These are phyloP conservation scores for Spergularia azorica DNA, from an alignment of 179 eudicot species.

Conservation along the genomic window DNA sequence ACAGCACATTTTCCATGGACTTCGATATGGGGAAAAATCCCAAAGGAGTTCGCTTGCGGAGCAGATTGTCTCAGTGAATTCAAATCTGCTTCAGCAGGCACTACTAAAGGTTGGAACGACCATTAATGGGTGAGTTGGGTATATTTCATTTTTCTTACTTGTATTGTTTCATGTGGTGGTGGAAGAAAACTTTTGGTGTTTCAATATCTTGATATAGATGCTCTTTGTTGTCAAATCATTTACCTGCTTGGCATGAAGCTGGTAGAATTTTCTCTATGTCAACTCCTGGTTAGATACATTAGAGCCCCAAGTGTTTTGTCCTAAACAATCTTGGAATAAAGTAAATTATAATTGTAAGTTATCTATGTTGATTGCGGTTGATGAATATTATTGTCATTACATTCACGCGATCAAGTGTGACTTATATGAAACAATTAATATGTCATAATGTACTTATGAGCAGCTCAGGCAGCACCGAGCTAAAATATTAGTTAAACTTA, in stretches of 20 bases:
- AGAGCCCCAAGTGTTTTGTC: too few relatives aligned
- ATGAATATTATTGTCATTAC: too few relatives aligned
- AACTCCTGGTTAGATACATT: too few relatives aligned
- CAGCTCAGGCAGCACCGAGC: too few relatives aligned
- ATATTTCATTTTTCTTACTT: conserved; percentile 11
- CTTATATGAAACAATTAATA: too few relatives aligned
- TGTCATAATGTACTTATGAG: too few relatives aligned
- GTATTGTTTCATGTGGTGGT: background rate
- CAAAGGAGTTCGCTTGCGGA: conserved; percentile 61
- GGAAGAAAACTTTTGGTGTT: background rate
- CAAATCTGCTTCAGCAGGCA: conserved; percentile 73
- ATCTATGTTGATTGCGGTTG: too few relatives aligned
- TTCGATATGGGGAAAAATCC: conserved; percentile 67
- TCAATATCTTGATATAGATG: background rate
- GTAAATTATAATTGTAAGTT: too few relatives aligned
- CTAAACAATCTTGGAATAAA: too few relatives aligned
- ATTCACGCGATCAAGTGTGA: too few relatives aligned
- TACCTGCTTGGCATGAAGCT: background rate
- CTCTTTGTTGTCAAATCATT: background rate
- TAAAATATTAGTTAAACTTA: too few relatives aligned
- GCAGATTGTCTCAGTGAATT: conserved; percentile 65
- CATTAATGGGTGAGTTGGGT: conserved; percentile 51
- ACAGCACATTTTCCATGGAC: conserved; percentile 84
- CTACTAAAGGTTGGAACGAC: conserved; percentile 44
- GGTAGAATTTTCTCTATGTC: background rate